These are phyloP conservation scores for Meira miltonrushii DNA, from an alignment of 1,284 basidiomycete species.

Conservation along the genomic window DNA sequence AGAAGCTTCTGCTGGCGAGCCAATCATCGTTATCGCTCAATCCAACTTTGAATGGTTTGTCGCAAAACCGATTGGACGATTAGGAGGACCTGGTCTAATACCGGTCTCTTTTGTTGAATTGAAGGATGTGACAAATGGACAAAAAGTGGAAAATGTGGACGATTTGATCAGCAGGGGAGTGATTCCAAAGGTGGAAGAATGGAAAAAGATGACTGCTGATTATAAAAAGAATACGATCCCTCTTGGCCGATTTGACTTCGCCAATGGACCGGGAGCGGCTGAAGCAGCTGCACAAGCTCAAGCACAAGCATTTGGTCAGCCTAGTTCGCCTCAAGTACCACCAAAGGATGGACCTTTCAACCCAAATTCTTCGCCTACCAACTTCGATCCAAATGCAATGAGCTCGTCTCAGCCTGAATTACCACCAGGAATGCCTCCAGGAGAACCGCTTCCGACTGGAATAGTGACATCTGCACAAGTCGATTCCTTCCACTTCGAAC, in stretches of 20 bases:
- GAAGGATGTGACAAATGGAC: slow-evolving; percentile 76
- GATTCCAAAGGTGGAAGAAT: slow-evolving; percentile 91
- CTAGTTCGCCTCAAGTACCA: slow-evolving; percentile 18
- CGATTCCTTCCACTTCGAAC: slow-evolving; percentile 92
- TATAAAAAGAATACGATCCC: slow-evolving; percentile 96
- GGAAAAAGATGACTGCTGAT: slow-evolving; percentile 89
- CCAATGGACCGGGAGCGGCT: slow-evolving; percentile 32
- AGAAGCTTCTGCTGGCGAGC: slow-evolving; percentile 85
- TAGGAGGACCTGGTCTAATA: slow-evolving; percentile 92
- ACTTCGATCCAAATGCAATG: neutral
- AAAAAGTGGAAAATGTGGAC: slow-evolving; percentile 62
- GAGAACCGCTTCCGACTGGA: slow-evolving; percentile 56
- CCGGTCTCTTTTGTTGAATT: slow-evolving; percentile 95
- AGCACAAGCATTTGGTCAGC: neutral
- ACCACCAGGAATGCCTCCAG: slow-evolving; percentile 38
- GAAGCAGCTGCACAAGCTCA: slow-evolving; percentile 53
- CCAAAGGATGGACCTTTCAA: slow-evolving; percentile 22
- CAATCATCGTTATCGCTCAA: slow-evolving; percentile 63
- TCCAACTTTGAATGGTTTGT: slow-evolving; percentile 57
- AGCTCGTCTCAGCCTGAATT: slow-evolving; percentile 18
- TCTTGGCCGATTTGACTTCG: slow-evolving; percentile 74
- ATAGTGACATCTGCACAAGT: slow-evolving; percentile 82
- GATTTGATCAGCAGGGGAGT: slow-evolving; percentile 75
- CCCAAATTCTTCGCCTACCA: neutral
- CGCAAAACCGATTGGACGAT: slow-evolving; percentile 82